A percentile compares a stretch with the other conserved stretches of the same genome.
Conservation (phyloP, 73 alveolate genomes). For the Uronychia setigera region DNA sequence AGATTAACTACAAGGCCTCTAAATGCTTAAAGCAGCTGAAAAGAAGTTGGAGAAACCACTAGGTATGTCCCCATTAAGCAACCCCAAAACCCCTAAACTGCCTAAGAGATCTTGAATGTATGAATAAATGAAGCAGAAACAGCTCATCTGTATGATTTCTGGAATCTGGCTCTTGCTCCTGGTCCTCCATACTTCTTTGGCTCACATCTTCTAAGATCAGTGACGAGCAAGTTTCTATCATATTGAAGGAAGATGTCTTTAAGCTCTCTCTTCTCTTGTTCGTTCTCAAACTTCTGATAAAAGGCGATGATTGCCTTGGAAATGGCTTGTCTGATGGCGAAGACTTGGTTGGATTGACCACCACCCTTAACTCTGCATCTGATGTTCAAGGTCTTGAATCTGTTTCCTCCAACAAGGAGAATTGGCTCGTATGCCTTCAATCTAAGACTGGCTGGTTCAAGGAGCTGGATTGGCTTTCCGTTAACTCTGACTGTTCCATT, state of each 20-base stretch:
- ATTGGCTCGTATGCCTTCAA: slow-evolving; percentile 95
- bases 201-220: slow-evolving; percentile 98
- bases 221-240: slow-evolving; percentile 97
- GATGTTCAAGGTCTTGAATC: slow-evolving; percentile 85
- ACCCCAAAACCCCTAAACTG: no score
- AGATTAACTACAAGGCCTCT: no score
- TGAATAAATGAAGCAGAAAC: background rate
- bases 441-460: slow-evolving; percentile 95
- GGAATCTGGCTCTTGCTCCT: slow-evolving; percentile 96
- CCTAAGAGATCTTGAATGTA: no score
- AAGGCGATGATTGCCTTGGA: slow-evolving; percentile 97
- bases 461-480: slow-evolving; percentile 93
- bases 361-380: slow-evolving; percentile 97
- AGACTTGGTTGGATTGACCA: slow-evolving; percentile 94
- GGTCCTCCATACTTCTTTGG: slow-evolving; percentile 99
- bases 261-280: slow-evolving; percentile 89
- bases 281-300: slow-evolving; percentile 93
- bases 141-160: slow-evolving; percentile 89
- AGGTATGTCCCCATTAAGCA: no score
- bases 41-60: no score
- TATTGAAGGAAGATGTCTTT: slow-evolving; percentile 92
- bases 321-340: slow-evolving; percentile 98
- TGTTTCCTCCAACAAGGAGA: slow-evolving; percentile 92
- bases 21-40: no score
- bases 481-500: slow-evolving; percentile 91